Conservation (phyloP, 805 yeast genomes). For the Metschnikowia vanudenii region DNA sequence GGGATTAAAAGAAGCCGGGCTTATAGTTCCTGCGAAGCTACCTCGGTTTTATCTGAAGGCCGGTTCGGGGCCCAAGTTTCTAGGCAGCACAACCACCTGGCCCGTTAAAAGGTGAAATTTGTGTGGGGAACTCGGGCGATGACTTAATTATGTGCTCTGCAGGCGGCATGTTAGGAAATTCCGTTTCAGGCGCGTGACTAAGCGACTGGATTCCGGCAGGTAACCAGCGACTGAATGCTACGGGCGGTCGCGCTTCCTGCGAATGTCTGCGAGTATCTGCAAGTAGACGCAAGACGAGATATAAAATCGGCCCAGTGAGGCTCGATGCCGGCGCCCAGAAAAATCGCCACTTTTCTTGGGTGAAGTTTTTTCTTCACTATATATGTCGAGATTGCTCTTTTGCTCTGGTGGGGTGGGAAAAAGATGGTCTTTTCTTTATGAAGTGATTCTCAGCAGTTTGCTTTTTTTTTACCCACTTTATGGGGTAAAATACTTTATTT, state of each 20-base stretch:
- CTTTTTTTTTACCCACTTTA: too few species aligned
- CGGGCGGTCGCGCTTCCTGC: too few species aligned
- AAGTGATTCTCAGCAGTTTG: neutral
- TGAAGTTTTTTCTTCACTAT: too few species aligned
- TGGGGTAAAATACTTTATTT: neutral
- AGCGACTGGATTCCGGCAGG: slow-evolving; percentile 2
- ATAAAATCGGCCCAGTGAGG: slow-evolving; percentile 3
- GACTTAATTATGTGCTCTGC: slow-evolving; percentile 1
- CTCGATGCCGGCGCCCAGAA: slow-evolving; percentile 14
- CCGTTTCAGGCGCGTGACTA: slow-evolving; percentile 3
- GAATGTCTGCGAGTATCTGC: neutral
- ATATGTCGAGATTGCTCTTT: too few species aligned
- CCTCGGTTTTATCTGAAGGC: slow-evolving; percentile 1
- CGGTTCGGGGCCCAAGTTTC: neutral
- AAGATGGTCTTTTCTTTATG: neutral
- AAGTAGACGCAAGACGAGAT: neutral
- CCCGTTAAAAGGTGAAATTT: slow-evolving; percentile 4
- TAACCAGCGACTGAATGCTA: too few species aligned
- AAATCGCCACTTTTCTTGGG: neutral
- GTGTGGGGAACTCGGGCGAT: slow-evolving; percentile 13
- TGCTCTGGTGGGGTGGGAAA: neutral
- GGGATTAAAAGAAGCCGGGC: neutral
- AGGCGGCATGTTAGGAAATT: slow-evolving; percentile 1
- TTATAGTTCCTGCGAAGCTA: neutral
- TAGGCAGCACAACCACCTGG: slow-evolving; percentile 4